phyloP scores from a whole-genome alignment of 768 basidiomycete genomes.

The Russula abietina region DNA sequence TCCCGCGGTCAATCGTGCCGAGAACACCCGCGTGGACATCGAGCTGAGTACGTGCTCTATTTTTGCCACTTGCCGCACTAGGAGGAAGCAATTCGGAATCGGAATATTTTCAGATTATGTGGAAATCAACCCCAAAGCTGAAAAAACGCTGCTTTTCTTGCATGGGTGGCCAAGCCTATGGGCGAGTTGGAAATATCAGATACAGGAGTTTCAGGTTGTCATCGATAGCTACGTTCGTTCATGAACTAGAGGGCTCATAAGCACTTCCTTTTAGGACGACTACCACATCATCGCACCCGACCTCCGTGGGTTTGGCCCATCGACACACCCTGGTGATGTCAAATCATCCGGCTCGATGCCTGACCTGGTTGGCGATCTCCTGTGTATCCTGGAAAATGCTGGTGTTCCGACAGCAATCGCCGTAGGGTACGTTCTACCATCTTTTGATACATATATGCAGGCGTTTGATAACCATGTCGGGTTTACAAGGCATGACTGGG shows the following conservation, averaged over 20 bases:
- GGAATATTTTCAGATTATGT: slow-evolving; percentile 38
- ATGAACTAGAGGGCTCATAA: neutral
- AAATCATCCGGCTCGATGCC: slow-evolving; percentile 51
- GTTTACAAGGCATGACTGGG: slow-evolving; percentile 65
- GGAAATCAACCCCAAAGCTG: slow-evolving; percentile 50
- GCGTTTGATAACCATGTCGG: neutral
- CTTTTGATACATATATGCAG: neutral
- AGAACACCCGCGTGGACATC: slow-evolving; percentile 12
- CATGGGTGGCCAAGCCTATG: slow-evolving; percentile 79
- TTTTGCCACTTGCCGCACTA: neutral
- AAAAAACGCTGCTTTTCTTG: slow-evolving; percentile 55
- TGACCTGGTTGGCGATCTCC: slow-evolving; percentile 58
- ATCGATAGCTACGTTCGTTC: neutral
- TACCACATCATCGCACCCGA: slow-evolving; percentile 60
- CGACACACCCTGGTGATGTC: slow-evolving; percentile 58
- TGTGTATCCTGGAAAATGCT: slow-evolving; percentile 53
- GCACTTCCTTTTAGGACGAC: slow-evolving; percentile 37
- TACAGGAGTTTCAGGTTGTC: slow-evolving; percentile 54
- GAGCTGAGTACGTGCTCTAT: slow-evolving; percentile 14
- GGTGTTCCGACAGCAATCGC: slow-evolving; percentile 46
- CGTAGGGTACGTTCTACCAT: slow-evolving; percentile 46
- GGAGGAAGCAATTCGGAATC: neutral
- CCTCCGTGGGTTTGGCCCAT: slow-evolving; percentile 65
- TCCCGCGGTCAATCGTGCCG: slow-evolving; percentile 18
- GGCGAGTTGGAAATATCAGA: slow-evolving; percentile 70